Evolutionary conservation across 106 monocot genomes (phyloP), one percentile per base, ranked within the genome.

Genomic region (Dioscorea alata): DNA sequence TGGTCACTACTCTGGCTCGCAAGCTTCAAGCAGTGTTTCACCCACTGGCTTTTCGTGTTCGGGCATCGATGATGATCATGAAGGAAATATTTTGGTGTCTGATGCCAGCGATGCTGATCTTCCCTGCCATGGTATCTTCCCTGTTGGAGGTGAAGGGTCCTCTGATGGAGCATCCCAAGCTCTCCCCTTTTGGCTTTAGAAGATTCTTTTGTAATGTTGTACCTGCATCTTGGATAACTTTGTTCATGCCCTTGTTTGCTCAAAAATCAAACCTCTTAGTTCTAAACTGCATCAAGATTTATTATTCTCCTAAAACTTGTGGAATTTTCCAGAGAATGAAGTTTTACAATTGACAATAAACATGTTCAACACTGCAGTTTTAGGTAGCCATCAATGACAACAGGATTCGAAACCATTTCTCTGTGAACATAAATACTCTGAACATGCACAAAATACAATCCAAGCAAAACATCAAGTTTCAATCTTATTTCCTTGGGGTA

Each of bases 181-280:
- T 49, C 68, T 90, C 33, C 81, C 78, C 24, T 90, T 86, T 58
- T 90, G 90, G 90, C 76, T 80, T 79, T 85, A 72, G 62, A 32
- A 13, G 54, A 12, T 31, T 54, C 68, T 19, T 20, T 49, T 66
- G 20, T 50, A 14, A 49, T 69, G 15, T 56, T 69, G 15, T 56
- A 8, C 68, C 54, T 23, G 4, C 7, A 9, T 31, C 10, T 42
- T 42, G 42, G 42, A 42, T 10, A 8, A 8, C 9, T 42, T 42
- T 42, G 42, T 42, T 42, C 42, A 42, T 28, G 28, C 28, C 28
- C 28, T 28, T 28, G 28, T 28, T 28, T 28, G 28, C 3, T 28
- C 28, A 28, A 28, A 5, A 42, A 42, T 42, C 10, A 42, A 42
- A 42, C 42, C 42, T 42, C 4, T 42, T 42, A 42, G 42, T 10